Evolutionary conservation across 805 yeast species (phyloP), one percentile per base, ranked within the genome.

Genomic region (Pichia nanzhaoensis): DNA sequence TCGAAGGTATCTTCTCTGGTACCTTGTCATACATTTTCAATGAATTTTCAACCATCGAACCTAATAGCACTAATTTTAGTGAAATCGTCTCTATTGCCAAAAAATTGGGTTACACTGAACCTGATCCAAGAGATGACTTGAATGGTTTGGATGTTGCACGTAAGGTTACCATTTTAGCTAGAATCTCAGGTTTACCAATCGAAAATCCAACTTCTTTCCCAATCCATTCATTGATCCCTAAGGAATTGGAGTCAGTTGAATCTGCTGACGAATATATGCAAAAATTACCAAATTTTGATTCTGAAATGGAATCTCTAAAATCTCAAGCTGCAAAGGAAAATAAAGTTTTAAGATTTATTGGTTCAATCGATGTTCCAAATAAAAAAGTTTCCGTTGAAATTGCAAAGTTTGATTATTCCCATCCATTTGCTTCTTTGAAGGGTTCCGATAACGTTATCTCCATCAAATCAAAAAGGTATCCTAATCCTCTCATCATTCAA

Each of bases 141-240:
- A 93, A 91, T 66, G 99, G 99, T 44, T 75, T 93, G 63, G 99
- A 93, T 62, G 96, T 93, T 50, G 99, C 99, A 37, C 84, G 99
- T 76, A 93, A 93, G 67, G 96, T 93, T 27, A 89, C 99, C 21
- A 93, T 93, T 53, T 77, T 93, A 51, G 95, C 96, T 39, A 84
- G 99, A 73, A 76, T 93, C 44, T 75, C 96, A 14, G 99, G 99
- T 3, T 75, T 84, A 44, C 70, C 78, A 48, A 86, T 93, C 33
- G 84, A 82, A 61, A 82, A 93, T 12, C 95, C 98, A 55, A 76
- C 89, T 33, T 79, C 96, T 12, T 91, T 93, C 81, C 89, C 95
- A 33, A 96, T 93, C 30, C 90, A 89, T 60, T 86, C 96, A 12
- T 75, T 93, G 60, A 90, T 93, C 60, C 99, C 99, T 55, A 75